phyloP scores from a whole-genome alignment of 768 basidiomycete genomes.

The Leccinum boreale region DNA sequence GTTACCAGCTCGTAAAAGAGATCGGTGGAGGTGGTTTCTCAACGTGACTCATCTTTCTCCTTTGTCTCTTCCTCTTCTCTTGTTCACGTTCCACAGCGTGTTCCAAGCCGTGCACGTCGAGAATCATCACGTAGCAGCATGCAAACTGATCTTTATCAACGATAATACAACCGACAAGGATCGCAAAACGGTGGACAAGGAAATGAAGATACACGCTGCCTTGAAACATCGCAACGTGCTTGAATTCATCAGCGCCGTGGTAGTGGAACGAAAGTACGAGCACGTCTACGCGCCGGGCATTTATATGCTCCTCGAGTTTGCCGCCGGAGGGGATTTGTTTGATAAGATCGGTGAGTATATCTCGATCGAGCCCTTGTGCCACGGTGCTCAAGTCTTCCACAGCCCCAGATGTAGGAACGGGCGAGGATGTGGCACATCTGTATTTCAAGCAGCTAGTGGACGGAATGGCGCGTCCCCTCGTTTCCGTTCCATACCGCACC shows the following conservation, averaged over 20 bases:
- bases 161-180: constrained; percentile 61
- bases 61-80: neutral
- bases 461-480: constrained; percentile 59
- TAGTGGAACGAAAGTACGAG: constrained; percentile 63
- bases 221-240: constrained; percentile 80
- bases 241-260: constrained; percentile 74
- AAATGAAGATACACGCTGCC: constrained; percentile 83
- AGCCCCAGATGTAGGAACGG: constrained; percentile 90
- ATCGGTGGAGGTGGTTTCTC: constrained; percentile 90
- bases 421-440: constrained; percentile 82
- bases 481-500: neutral
- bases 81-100: constrained; percentile 48
- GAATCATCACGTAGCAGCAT: constrained; percentile 72
- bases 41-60: constrained; percentile 41
- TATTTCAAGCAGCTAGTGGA: constrained; percentile 85
- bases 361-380: neutral
- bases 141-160: constrained; percentile 75
- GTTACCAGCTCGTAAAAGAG: constrained; percentile 67
- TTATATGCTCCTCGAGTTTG: constrained; percentile 92
- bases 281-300: constrained; percentile 70
- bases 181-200: constrained; percentile 83
- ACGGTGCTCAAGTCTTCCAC: neutral
- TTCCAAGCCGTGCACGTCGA: constrained; percentile 74
- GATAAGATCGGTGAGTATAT: constrained; percentile 88
- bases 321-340: constrained; percentile 92